Conservation (phyloP, 495 filamentous ascomycete species). For the Trichodelitschia bisporula region DNA sequence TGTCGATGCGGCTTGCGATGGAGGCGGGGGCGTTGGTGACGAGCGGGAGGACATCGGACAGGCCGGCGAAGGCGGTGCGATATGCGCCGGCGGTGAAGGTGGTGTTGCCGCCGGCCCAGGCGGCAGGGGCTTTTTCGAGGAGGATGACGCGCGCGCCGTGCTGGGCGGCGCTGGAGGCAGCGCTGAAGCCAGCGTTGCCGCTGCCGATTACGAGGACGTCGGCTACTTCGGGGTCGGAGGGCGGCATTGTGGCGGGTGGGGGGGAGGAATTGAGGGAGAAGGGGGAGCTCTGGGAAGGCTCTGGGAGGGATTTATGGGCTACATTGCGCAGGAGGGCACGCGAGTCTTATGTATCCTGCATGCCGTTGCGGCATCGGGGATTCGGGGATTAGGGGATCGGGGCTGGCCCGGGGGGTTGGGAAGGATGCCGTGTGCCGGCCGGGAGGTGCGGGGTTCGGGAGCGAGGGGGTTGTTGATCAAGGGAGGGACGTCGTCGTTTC, state of each 20-base stretch:
- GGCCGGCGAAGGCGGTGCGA: constrained; percentile 22
- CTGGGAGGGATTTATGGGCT: too few relatives aligned
- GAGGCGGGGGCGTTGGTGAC: constrained; percentile 22
- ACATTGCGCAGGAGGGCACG: too few relatives aligned
- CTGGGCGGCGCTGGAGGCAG: constrained; percentile 24
- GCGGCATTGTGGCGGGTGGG: not conserved
- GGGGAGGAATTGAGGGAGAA: not conserved
- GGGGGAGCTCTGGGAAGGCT: too few relatives aligned
- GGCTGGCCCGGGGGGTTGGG: too few relatives aligned
- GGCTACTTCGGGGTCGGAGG: not conserved
- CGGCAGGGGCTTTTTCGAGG: constrained; percentile 26
- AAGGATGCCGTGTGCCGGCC: too few relatives aligned
- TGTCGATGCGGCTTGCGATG: constrained; percentile 18
- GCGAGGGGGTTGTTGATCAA: too few relatives aligned
- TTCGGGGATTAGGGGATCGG: too few relatives aligned
- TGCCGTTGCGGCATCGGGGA: too few relatives aligned
- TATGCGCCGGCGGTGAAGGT: constrained; percentile 34
- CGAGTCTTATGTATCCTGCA: too few relatives aligned
- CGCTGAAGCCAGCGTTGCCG: constrained; percentile 34
- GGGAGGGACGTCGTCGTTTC: too few relatives aligned
- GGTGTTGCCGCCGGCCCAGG: constrained; percentile 31
- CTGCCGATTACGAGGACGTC: constrained; percentile 30
- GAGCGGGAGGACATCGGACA: constrained; percentile 22
- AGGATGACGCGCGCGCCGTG: constrained; percentile 15
- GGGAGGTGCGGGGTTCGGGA: too few relatives aligned